Base-by-base conservation (phyloP, 345 rosid genomes). In the Citrus hindsii region DNA sequence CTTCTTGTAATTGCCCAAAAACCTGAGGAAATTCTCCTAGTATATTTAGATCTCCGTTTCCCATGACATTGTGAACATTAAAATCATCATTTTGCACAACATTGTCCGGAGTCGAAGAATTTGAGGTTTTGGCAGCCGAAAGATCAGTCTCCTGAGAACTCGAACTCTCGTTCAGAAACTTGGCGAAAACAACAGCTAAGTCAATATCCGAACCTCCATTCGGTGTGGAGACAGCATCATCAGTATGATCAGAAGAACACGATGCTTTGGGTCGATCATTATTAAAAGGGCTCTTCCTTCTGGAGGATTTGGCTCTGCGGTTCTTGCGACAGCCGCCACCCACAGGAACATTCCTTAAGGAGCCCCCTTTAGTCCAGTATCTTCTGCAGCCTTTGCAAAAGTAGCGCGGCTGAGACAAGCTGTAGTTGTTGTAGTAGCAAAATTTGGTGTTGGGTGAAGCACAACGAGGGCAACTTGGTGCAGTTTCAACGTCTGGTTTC, bases 351-450 rank as follows among this genome's bases (percentile, higher is more conserved):
- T 94, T 91, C 48, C 98, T 87, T 0, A 92, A 83, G 9, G 98
- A 89, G 19, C 98, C 98, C 1, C 98, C 98, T 83, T 90, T 91
- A 27, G 98, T 94, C 97, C 98, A 94, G 68, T 94, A 92, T 82
- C 98, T 77, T 30, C 97, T 82, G 65, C 98, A 94, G 55, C 86
- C 89, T 76, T 94, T 94, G 76, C 98, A 92, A 69, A 92, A 91
- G 87, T 91, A 92, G 46, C 97, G 83, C 6, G 97, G 98, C 90
- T 94, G 98, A 2, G 95, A 89, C 85, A 94, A 79, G 88, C 98
- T 94, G 51, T 94, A 94, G 89, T 92, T 92, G 77, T 94, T 94
- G 91, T 91, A 94, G 81, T 94, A 92, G 81, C 97, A 94, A 81
- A 92, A 94, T 77, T 92, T 94, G 75, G 98, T 94, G 87, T 93